Conservation (phyloP, 495 filamentous ascomycete genomes). For the Hyaloscypha finlandica region DNA sequence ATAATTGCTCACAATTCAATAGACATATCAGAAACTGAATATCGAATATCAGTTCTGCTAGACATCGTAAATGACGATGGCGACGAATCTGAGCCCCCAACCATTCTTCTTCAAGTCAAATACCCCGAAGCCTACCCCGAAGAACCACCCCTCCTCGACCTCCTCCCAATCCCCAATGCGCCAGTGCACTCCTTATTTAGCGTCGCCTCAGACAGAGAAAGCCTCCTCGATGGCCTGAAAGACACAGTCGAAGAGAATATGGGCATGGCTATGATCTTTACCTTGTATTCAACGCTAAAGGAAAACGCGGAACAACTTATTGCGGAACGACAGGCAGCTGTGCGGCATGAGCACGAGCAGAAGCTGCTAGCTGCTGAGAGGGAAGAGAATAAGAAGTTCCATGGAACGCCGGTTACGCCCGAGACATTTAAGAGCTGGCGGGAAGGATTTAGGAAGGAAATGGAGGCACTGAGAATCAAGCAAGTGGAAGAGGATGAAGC, state of each 20-base stretch:
- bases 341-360: constrained; percentile 62
- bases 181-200: constrained; percentile 61
- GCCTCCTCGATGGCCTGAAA: constrained; percentile 67
- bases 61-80: constrained; percentile 63
- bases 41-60: constrained; percentile 77
- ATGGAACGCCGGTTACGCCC: constrained; percentile 81
- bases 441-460: constrained; percentile 73
- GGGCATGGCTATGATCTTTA: constrained; percentile 98
- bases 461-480: constrained; percentile 66
- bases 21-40: constrained; percentile 89
- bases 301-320: constrained; percentile 84
- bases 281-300: constrained; percentile 81
- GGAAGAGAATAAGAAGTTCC: constrained; percentile 95
- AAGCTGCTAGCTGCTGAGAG: constrained; percentile 72
- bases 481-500: constrained; percentile 70
- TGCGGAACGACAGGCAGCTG: constrained; percentile 62
- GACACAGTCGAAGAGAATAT: constrained; percentile 82
- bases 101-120: constrained; percentile 75
- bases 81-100: constrained; percentile 58
- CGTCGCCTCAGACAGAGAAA: constrained; percentile 63
- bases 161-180: constrained; percentile 70
- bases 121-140: constrained; percentile 90
- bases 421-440: constrained; percentile 87
- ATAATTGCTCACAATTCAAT: constrained; percentile 9
- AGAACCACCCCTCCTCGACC: constrained; percentile 74